These are phyloP conservation scores for Stephania japonica DNA, from an alignment of 164 flowering plant genomes.

Conservation along the genomic window DNA sequence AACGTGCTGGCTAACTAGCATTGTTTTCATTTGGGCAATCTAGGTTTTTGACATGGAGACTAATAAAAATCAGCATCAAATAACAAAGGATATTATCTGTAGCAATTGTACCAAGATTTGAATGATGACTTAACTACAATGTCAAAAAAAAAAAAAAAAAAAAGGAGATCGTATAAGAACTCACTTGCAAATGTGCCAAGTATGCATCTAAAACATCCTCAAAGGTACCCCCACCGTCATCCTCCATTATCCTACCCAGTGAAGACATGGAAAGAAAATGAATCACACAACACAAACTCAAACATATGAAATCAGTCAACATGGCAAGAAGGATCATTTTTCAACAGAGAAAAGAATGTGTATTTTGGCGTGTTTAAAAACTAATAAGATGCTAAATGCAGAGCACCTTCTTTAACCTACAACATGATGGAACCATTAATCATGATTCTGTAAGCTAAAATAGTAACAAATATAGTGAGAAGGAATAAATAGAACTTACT, in stretches of 20 bases:
- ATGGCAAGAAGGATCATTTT: not conserved
- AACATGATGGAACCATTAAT: not conserved
- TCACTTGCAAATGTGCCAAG: slow-evolving; percentile 79
- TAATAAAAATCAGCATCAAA: not conserved
- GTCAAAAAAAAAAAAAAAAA: not conserved
- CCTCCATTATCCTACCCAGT: slow-evolving; percentile 46
- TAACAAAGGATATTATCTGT: not conserved
- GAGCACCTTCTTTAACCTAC: too few species aligned
- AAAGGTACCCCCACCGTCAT: slow-evolving; percentile 39
- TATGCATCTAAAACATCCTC: slow-evolving; percentile 88
- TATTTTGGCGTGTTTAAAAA: too few species aligned
- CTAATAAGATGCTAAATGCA: too few species aligned
- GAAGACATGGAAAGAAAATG: slow-evolving; percentile 12
- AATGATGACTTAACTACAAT: not conserved
- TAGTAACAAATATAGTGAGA: not conserved
- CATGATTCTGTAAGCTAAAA: not conserved
- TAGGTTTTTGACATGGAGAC: not conserved
- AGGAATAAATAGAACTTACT: slow-evolving; percentile 12
- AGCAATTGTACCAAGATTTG: not conserved
- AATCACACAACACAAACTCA: not conserved
- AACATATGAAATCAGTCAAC: not conserved
- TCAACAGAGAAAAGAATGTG: too few species aligned
- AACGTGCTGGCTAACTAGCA: not conserved
- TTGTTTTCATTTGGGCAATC: not conserved
- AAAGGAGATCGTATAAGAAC: slow-evolving; percentile 14